Evolutionary conservation across 2,329 filamentous ascomycete genomes (phyloP).

Genomic region (Beauveria medogensis): DNA sequence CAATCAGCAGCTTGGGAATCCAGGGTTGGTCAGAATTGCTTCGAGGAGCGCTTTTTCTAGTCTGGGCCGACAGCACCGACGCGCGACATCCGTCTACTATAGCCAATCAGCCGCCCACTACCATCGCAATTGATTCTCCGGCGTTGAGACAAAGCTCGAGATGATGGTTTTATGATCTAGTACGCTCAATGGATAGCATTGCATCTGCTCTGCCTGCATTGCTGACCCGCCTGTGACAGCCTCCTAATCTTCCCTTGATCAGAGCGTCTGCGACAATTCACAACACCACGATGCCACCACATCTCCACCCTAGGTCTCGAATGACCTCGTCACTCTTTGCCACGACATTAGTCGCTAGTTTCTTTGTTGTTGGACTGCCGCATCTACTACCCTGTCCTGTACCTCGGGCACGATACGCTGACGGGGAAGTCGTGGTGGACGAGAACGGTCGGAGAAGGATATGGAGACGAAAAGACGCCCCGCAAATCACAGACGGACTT

Average conservation of each 20-base stretch:
- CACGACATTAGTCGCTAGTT: conserved; percentile 80
- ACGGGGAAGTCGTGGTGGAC: conserved; percentile 48
- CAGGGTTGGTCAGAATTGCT: conserved; percentile 3
- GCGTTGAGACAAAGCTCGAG: neutral
- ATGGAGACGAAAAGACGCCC: conserved; percentile 31
- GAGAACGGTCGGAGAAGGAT: conserved; percentile 37
- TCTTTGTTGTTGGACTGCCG: conserved; percentile 84
- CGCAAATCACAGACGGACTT: conserved; percentile 37
- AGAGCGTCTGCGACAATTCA: conserved; percentile 11
- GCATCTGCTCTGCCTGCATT: neutral
- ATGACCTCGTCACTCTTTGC: conserved; percentile 93
- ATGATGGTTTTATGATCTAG: conserved; percentile 16
- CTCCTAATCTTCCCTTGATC: neutral
- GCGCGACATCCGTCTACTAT: neutral
- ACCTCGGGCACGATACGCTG: conserved; percentile 65
- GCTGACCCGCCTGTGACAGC: conserved; percentile 2
- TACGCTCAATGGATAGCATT: conserved; percentile 12
- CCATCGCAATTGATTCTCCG: neutral
- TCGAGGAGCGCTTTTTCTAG: neutral
- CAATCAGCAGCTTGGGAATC: conserved; percentile 7
- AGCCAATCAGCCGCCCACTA: neutral
- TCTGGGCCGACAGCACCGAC: neutral
- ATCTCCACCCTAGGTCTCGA: conserved; percentile 87
- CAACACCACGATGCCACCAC: conserved; percentile 59
- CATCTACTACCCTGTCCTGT: conserved; percentile 89